A percentile compares a stretch with the other conserved stretches of the same genome.
Evolutionary conservation across 2,329 filamentous ascomycete genomes (phyloP).

Genomic region (Aspergillus sp.): DNA sequence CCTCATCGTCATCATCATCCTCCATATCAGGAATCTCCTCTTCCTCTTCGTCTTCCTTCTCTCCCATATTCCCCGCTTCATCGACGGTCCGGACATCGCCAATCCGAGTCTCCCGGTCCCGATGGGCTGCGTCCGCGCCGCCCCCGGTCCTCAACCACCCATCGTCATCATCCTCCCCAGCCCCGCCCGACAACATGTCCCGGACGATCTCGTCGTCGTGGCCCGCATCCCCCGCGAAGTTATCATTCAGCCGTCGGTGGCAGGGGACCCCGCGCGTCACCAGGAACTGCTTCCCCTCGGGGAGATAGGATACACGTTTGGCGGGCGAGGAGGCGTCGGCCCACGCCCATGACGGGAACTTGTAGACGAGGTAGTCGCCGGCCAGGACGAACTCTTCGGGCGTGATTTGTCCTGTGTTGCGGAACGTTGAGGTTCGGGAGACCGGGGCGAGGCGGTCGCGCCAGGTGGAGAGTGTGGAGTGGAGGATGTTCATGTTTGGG

Average conservation of each 20-base stretch:
- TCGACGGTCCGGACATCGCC: conserved; percentile 85
- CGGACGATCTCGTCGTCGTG: conserved; percentile 83
- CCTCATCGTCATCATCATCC: conserved; percentile 88
- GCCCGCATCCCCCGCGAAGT: conserved; percentile 85
- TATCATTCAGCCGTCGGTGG: conserved; percentile 84
- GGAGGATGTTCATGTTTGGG: conserved; percentile 76
- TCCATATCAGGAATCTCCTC: conserved; percentile 97
- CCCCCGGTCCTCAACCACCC: conserved; percentile 91
- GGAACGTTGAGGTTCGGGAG: conserved; percentile 87
- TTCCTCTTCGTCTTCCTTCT: conserved; percentile 62
- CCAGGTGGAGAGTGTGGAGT: conserved; percentile 87
- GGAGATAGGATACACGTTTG: conserved; percentile 78
- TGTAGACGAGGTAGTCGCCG: conserved; percentile 97
- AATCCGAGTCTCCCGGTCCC: conserved; percentile 68
- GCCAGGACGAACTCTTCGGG: conserved; percentile 95
- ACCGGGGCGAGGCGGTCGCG: conserved; percentile 90
- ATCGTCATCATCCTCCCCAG: conserved; percentile 63
- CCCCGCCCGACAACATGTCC: conserved; percentile 64
- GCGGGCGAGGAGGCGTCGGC: conserved; percentile 78
- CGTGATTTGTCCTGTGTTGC: conserved; percentile 90
- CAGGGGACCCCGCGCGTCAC: conserved; percentile 94
- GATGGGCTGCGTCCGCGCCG: conserved; percentile 59
- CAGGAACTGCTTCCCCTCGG: conserved; percentile 88
- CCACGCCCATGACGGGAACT: conserved; percentile 99
- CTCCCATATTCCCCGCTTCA: conserved; percentile 81